phyloP scores from a whole-genome alignment of 2,329 filamentous ascomycete species.

The Aspergillus viridinutans region DNA sequence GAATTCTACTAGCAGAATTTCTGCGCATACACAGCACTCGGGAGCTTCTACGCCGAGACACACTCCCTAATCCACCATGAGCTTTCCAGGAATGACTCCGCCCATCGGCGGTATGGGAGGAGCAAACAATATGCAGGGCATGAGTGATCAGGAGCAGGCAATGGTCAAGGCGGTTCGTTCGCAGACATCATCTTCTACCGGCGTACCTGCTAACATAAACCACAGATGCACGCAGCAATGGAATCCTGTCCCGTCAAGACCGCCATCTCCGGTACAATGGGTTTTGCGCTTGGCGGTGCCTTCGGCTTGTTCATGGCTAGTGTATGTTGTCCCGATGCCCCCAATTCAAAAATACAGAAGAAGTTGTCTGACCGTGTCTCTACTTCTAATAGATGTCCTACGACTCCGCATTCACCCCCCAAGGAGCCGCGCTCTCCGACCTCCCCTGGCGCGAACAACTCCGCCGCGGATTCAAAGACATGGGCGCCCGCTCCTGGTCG shows the following conservation, averaged over 20 bases:
- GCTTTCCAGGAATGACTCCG: slow-evolving; percentile 31
- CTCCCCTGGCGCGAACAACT: slow-evolving; percentile 84
- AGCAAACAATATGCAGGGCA: slow-evolving; percentile 27
- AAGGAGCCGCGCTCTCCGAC: slow-evolving; percentile 52
- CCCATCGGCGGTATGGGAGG: slow-evolving; percentile 26
- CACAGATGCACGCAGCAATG: slow-evolving; percentile 76
- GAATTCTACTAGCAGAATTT: not conserved
- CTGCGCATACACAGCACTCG: not conserved
- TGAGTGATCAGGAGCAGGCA: slow-evolving; percentile 45
- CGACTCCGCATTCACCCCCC: slow-evolving; percentile 75
- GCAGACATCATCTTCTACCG: not conserved
- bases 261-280: slow-evolving; percentile 84
- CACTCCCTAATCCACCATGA: slow-evolving; percentile 25
- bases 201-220: not conserved
- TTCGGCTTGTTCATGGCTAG: slow-evolving; percentile 98
- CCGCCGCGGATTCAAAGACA: slow-evolving; percentile 82
- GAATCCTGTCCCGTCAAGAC: slow-evolving; percentile 90
- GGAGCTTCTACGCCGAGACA: not conserved
- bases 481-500: slow-evolving; percentile 77
- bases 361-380: not conserved
- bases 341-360: not conserved
- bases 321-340: slow-evolving; percentile 51
- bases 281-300: slow-evolving; percentile 86
- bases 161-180: slow-evolving; percentile 45
- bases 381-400: slow-evolving; percentile 75